Base-by-base conservation (phyloP, 129 eudicot species). In the Helianthus tuberosus region DNA sequence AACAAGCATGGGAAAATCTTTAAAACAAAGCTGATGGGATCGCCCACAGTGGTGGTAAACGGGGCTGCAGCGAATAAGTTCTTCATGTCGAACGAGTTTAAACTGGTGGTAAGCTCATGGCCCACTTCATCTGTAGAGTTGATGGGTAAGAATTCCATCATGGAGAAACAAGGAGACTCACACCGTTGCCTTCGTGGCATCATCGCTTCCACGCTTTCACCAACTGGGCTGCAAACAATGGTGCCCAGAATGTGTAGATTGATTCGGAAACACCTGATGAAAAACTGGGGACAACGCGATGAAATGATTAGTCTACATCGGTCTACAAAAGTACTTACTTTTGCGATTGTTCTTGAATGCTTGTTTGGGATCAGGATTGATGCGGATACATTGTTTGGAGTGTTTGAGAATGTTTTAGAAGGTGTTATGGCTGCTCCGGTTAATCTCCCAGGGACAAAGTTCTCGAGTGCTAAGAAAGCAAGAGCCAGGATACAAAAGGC, bases 151-250 rank as follows among this genome's bases (percentile, higher is more conserved):
- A 68, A 87, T 46, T 89, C 85, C 11, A 89, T 89, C 39, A 92
- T 92, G 98, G 89, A 89, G 75, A 92, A 89, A 80, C 89, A 86
- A 62, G 98, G 96, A 20, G 94, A 89, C n/a, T 80, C 81, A 0
- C 96, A 92, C 47, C 79, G 87, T 17, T 67, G 68, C 48, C 79
- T 93, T 43, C 95, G 95, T 4, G 94, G 91, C 9, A 73, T 90
- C 9, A 78, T 90, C 3, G 71, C 98, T 55, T 49, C 96, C 1
- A 82, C 82, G 50, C 87, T 90, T 1, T 68, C 79, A 46, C 66
- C 68, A 4, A 23, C 79, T 0, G 89, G 85, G 6, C 76, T 89
- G 27, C 92, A 88, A 29, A 17, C 65, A 1, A 64, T 90, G 50
- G 92, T 93, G 20, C 96, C 96, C 5, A 83, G 60, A 53, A 88